phyloP scores from a whole-genome alignment of 306 rosid species.

The Vicia sativa region DNA sequence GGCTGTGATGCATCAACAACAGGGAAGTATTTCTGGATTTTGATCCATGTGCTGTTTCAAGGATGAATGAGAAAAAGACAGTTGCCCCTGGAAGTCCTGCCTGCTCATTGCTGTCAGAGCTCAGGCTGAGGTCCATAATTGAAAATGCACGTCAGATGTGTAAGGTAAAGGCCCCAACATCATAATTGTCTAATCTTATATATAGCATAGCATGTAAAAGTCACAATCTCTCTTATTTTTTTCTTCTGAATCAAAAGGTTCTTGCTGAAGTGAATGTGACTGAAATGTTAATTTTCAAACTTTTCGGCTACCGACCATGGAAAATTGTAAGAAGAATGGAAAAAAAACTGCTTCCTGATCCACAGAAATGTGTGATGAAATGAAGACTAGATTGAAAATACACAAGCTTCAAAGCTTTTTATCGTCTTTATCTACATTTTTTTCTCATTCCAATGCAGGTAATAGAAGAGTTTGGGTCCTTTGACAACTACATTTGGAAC shows the following conservation, averaged over 20 bases:
- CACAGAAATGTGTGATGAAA: slow-evolving; percentile 20
- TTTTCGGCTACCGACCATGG: slow-evolving; percentile 44
- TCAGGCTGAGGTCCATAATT: slow-evolving; percentile 65
- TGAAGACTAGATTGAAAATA: slow-evolving; percentile 27
- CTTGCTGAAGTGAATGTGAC: slow-evolving; percentile 32
- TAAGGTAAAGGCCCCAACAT: slow-evolving; percentile 51
- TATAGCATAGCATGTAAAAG: slow-evolving; percentile 5
- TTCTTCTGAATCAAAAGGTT: slow-evolving; percentile 24
- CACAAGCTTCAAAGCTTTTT: background rate
- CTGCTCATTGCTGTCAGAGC: slow-evolving; percentile 67
- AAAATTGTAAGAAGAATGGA: slow-evolving; percentile 30
- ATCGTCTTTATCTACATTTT: slow-evolving; percentile 4
- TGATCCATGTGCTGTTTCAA: slow-evolving; percentile 65
- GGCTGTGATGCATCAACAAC: slow-evolving; percentile 40
- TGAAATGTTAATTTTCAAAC: slow-evolving; percentile 37
- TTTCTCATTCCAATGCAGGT: slow-evolving; percentile 45
- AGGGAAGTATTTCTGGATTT: slow-evolving; percentile 73
- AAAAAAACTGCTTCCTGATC: slow-evolving; percentile 39
- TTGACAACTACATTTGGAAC: slow-evolving; percentile 63
- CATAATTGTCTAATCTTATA: slow-evolving; percentile 9
- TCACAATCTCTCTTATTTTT: no score
- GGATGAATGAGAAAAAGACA: slow-evolving; percentile 65
- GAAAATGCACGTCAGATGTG: slow-evolving; percentile 79
- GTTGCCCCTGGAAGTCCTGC: slow-evolving; percentile 62
- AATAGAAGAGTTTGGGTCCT: slow-evolving; percentile 70